Evolutionary conservation across 2,329 filamentous ascomycete species (phyloP).

Genomic region (Talaromyces marneffei): DNA sequence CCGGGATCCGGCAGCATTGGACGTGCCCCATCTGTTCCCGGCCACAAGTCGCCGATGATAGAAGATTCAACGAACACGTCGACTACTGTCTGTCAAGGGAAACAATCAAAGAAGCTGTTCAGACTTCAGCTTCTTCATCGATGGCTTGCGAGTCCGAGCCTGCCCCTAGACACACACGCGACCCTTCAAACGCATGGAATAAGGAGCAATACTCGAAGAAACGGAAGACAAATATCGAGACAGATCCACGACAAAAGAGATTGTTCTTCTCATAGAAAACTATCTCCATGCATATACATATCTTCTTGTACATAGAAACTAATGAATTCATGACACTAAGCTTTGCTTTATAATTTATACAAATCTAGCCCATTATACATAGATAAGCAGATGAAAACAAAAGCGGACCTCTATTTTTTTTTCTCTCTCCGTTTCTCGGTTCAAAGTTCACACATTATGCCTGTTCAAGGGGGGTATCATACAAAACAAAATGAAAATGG

Average conservation of each 20-base stretch:
- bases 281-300: no score
- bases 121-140: slow-evolving; percentile 31
- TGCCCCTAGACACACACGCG: not conserved
- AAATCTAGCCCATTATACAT: not conserved
- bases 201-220: slow-evolving; percentile 7
- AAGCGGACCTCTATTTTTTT: not conserved
- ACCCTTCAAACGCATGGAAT: not conserved
- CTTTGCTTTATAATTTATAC: not conserved
- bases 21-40: slow-evolving; percentile 81
- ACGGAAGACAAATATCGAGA: slow-evolving; percentile 4
- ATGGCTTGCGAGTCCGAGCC: not conserved
- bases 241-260: slow-evolving; percentile 9
- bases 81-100: slow-evolving; percentile 82
- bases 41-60: slow-evolving; percentile 69
- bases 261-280: slow-evolving; percentile 12
- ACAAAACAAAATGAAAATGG: slow-evolving; percentile 6
- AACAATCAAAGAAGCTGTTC: slow-evolving; percentile 77
- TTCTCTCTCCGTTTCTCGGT: not conserved
- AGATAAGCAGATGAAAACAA: not conserved
- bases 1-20: slow-evolving; percentile 55
- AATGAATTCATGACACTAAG: not conserved
- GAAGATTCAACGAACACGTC: slow-evolving; percentile 81
- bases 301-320: not conserved
- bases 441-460: slow-evolving; percentile 2
- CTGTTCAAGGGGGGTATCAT: slow-evolving; percentile 13